Percentiles rank a stretch among this genome's conserved stretches.
These are phyloP conservation scores for Pythium pyrilobum DNA, from an alignment of 352 stramenopile genomes.

Conservation along the genomic window DNA sequence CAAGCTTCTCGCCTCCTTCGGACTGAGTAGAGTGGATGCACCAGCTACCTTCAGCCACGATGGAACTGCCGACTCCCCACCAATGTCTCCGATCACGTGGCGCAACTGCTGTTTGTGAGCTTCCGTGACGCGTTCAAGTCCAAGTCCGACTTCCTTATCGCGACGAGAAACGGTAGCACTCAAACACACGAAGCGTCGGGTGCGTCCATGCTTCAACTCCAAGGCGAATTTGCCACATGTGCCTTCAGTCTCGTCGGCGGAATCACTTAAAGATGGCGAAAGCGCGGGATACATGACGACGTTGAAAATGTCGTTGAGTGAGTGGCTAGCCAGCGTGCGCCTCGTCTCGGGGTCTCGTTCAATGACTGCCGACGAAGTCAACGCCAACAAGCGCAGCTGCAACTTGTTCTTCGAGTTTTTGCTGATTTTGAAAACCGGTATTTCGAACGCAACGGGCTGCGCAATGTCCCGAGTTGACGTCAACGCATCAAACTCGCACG, in stretches of 20 bases:
- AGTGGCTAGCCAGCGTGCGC: constrained; percentile 58
- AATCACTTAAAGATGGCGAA: constrained; percentile 52
- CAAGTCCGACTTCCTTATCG: constrained; percentile 76
- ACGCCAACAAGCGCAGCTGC: constrained; percentile 63
- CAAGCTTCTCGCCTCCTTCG: constrained; percentile 71
- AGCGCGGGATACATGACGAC: constrained; percentile 83
- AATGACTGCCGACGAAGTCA: constrained; percentile 65
- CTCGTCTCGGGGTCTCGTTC: constrained; percentile 71
- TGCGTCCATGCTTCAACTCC: constrained; percentile 80
- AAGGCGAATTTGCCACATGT: constrained; percentile 74
- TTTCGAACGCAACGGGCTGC: constrained; percentile 77
- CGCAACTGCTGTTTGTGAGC: constrained; percentile 66
- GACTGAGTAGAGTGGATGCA: constrained; percentile 64
- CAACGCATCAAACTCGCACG: constrained; percentile 79
- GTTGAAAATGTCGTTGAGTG: constrained; percentile 82
- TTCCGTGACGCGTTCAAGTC: constrained; percentile 41
- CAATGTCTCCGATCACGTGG: constrained; percentile 65
- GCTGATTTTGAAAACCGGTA: constrained; percentile 82
- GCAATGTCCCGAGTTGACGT: constrained; percentile 73
- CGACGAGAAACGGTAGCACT: constrained; percentile 52
- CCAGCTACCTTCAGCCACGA: constrained; percentile 71
- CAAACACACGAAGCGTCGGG: constrained; percentile 68
- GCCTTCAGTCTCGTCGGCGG: constrained; percentile 44
- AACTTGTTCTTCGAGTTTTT: constrained; percentile 71
- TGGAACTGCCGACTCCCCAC: constrained; percentile 48